phyloP scores from a whole-genome alignment of 371 early-diverging fungal genomes.

The Mortierella sp. region DNA sequence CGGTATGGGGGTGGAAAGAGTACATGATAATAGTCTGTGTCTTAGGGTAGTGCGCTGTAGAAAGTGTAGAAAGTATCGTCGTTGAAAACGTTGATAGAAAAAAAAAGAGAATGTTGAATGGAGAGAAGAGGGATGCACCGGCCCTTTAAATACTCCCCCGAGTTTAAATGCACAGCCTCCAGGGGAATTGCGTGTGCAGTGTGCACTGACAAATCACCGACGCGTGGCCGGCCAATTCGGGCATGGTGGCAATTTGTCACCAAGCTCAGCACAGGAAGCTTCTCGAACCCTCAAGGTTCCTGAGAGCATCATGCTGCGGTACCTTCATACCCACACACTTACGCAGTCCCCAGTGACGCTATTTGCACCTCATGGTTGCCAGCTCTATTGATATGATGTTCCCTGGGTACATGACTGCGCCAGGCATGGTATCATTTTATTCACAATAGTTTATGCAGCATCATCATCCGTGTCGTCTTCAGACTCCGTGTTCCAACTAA shows the following conservation, averaged over 20 bases:
- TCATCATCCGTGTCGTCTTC: constrained; percentile 13
- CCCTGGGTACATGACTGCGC: no score
- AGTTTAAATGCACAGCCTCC: no score
- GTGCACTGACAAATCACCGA: neutral
- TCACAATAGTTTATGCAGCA: neutral
- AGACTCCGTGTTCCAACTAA: neutral
- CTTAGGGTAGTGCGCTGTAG: no score
- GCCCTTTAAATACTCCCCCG: no score
- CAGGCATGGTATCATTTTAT: neutral
- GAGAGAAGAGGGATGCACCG: no score
- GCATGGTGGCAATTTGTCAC: neutral
- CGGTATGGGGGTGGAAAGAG: constrained; percentile 5
- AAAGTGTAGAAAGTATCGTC: no score
- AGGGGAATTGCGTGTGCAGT: no score
- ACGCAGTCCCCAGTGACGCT: neutral
- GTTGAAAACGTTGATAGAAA: no score
- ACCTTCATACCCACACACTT: neutral
- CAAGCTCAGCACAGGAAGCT: constrained; percentile 6
- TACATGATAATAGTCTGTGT: constrained; percentile 6
- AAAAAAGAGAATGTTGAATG: no score
- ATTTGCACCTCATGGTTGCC: no score
- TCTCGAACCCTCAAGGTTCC: constrained; percentile 3
- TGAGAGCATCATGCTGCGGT: neutral
- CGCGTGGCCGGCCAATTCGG: neutral
- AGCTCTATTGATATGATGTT: no score